Conservation (phyloP, 2,329 filamentous ascomycete species). For the Aschersonia sp. region DNA sequence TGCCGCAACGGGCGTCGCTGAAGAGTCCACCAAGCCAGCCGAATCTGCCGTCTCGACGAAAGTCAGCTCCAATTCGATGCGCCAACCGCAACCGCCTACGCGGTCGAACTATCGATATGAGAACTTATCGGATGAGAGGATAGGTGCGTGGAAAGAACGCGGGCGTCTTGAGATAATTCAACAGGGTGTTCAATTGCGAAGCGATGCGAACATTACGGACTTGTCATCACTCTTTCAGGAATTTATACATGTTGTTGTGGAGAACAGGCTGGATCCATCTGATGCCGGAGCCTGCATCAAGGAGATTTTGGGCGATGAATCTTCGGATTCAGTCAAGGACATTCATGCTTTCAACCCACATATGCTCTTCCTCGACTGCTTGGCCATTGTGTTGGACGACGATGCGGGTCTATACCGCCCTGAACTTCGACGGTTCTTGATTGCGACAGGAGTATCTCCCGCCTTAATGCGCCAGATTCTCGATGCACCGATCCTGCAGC, state of each 20-base stretch:
- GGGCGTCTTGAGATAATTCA: constrained; percentile 56
- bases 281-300: constrained; percentile 62
- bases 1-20: not conserved
- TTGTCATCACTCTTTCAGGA: constrained; percentile 72
- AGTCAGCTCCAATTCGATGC: constrained; percentile 8
- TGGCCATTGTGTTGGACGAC: constrained; percentile 65
- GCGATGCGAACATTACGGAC: constrained; percentile 52
- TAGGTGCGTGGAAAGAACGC: constrained; percentile 51
- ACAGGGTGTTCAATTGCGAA: constrained; percentile 47
- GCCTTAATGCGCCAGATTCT: constrained; percentile 65
- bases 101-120: constrained; percentile 53
- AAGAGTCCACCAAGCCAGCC: constrained; percentile 5
- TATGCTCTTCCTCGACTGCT: constrained; percentile 66
- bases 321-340: constrained; percentile 33
- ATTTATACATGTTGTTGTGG: constrained; percentile 61
- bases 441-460: constrained; percentile 58
- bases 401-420: constrained; percentile 38
- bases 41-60: constrained; percentile 7
- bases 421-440: constrained; percentile 51
- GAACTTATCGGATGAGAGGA: constrained; percentile 55
- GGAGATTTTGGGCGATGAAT: constrained; percentile 52
- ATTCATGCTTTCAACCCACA: constrained; percentile 43
- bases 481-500: constrained; percentile 63
- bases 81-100: constrained; percentile 12
- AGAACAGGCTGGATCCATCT: constrained; percentile 48